Conservation (phyloP, 108 stramenopile species). For the Discostella stelligeroides region DNA sequence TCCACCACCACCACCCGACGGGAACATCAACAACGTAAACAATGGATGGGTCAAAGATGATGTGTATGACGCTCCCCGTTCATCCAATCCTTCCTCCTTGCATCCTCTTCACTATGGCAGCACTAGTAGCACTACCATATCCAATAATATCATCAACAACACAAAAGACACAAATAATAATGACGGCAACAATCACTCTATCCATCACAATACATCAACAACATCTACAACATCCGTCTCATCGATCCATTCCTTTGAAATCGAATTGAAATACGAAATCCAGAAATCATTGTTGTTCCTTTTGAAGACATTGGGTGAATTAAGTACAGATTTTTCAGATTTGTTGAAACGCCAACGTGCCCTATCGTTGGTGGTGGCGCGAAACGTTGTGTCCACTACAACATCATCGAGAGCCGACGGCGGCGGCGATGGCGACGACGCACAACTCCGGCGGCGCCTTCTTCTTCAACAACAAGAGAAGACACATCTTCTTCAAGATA, state of each 20-base stretch:
- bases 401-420: too few relatives aligned
- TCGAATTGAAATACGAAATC: constrained; percentile 62
- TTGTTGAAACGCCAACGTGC: constrained; percentile 18
- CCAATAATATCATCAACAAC: not conserved
- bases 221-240: not conserved
- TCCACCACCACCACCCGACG: too few relatives aligned
- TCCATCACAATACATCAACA: not conserved
- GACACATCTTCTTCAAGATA: constrained; percentile 7
- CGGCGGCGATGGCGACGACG: not conserved
- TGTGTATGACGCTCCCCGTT: constrained; percentile 4
- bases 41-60: not conserved
- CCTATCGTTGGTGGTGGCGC: constrained; percentile 3
- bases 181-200: too few relatives aligned
- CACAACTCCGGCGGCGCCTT: too few relatives aligned
- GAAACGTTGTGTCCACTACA: too few relatives aligned
- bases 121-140: not conserved
- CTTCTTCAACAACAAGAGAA: constrained; percentile 7
- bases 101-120: constrained; percentile 7
- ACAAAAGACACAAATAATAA: constrained; percentile 2
- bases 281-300: constrained; percentile 74
- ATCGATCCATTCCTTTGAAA: constrained; percentile 43
- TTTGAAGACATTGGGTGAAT: constrained; percentile 53
- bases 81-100: too few relatives aligned
- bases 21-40: too few relatives aligned
- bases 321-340: constrained; percentile 46